phyloP scores from a whole-genome alignment of 2,329 filamentous ascomycete genomes.

The Phyllosticta citrichinensis region DNA sequence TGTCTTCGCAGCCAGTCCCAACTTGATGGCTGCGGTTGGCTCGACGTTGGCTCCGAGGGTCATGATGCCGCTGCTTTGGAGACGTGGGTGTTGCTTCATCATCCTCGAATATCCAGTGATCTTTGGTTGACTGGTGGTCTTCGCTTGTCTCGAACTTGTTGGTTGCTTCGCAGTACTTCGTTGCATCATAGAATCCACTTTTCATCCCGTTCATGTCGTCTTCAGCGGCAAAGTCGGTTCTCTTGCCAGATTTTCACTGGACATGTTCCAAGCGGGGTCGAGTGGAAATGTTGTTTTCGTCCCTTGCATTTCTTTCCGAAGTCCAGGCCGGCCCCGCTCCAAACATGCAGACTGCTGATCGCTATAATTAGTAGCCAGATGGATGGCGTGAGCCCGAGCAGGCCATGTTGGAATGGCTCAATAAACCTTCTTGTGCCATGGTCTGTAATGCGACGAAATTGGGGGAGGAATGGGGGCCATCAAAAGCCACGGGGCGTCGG shows the following conservation, averaged over 20 bases:
- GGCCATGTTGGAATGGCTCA: not conserved
- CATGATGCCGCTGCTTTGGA: not conserved
- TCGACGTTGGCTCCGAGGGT: not conserved
- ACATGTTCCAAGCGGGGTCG: not conserved
- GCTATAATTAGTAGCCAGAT: not conserved
- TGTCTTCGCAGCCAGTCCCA: not conserved
- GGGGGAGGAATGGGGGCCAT: not conserved
- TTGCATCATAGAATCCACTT: not conserved
- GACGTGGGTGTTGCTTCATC: not conserved
- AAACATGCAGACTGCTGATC: not conserved
- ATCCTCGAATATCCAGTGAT: not conserved
- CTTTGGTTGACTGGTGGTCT: not conserved
- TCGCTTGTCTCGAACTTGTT: not conserved
- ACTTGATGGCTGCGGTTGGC: not conserved
- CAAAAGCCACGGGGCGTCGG: not conserved
- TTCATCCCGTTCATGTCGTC: not conserved
- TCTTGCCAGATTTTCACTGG: not conserved
- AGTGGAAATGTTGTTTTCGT: not conserved
- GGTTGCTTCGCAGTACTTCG: not conserved
- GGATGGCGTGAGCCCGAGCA: not conserved
- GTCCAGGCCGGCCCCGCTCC: not conserved
- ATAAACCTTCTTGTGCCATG: not conserved
- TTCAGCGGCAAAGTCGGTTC: not conserved
- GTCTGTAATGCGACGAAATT: not conserved
- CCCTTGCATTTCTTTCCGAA: not conserved